phyloP scores from a whole-genome alignment of 139 green algal species.

The Picochlorum costavermella region DNA sequence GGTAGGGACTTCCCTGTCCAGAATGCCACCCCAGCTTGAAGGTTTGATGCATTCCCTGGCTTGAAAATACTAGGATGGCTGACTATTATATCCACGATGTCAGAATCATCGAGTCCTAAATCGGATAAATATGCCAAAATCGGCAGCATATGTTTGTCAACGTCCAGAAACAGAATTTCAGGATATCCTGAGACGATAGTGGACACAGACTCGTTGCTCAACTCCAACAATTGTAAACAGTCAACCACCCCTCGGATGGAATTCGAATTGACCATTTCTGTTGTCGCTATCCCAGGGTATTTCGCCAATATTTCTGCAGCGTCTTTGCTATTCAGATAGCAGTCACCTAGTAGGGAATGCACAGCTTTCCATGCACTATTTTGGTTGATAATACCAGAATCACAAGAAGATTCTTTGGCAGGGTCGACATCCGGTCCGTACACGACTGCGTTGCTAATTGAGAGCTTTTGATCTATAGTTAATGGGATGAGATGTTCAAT shows the following conservation, averaged over 20 bases:
- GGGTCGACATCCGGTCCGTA: background rate
- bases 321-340: background rate
- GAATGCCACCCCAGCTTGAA: constrained; percentile 12
- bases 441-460: constrained; percentile 1
- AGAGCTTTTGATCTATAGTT: background rate
- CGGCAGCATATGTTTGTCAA: constrained; percentile 17
- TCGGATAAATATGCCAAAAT: constrained; percentile 19
- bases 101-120: background rate
- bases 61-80: constrained; percentile 1
- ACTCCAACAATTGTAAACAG: constrained; percentile 14
- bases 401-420: background rate
- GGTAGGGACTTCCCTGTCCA: constrained; percentile 21
- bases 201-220: background rate
- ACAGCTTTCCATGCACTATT: background rate
- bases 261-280: background rate
- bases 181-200: constrained; percentile 7
- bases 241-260: constrained; percentile 1
- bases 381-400: background rate
- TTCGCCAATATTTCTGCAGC: constrained; percentile 4
- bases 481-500: constrained; percentile 5
- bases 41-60: background rate
- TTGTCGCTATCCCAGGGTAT: constrained; percentile 11
- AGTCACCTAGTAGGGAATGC: background rate
- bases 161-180: constrained; percentile 12
- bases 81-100: background rate